phyloP scores from a whole-genome alignment of 495 filamentous ascomycete species.

The Daldinia grandis region DNA sequence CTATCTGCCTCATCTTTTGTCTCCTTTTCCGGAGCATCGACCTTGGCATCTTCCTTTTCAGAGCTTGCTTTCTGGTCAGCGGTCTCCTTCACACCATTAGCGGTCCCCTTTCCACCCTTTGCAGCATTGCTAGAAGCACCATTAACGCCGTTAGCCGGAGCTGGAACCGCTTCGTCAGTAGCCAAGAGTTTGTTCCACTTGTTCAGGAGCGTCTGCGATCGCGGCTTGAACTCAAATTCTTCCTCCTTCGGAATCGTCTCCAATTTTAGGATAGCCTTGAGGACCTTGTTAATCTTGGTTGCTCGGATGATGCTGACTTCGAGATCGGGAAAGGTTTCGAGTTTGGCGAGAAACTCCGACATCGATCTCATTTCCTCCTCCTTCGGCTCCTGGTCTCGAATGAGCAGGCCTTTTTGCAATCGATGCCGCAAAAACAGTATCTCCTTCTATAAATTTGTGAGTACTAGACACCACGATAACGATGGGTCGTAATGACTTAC shows the following conservation, averaged over 20 bases:
- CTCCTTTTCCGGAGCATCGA: slow-evolving; percentile 47
- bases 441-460: slow-evolving; percentile 58
- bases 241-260: slow-evolving; percentile 82
- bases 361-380: slow-evolving; percentile 89
- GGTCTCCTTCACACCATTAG: slow-evolving; percentile 61
- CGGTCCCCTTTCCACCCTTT: slow-evolving; percentile 62
- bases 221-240: slow-evolving; percentile 82
- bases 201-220: slow-evolving; percentile 75
- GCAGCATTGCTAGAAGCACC: slow-evolving; percentile 42
- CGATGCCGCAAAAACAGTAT: slow-evolving; percentile 88
- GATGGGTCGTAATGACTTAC: slow-evolving; percentile 51
- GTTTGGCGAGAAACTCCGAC: slow-evolving; percentile 78
- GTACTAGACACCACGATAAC: slow-evolving; percentile 6
- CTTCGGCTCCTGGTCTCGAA: slow-evolving; percentile 79
- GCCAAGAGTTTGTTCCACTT: slow-evolving; percentile 86
- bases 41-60: slow-evolving; percentile 54
- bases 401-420: slow-evolving; percentile 89
- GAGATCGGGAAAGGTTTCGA: slow-evolving; percentile 80
- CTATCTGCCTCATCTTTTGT: slow-evolving; percentile 39
- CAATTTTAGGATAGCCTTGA: slow-evolving; percentile 89
- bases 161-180: slow-evolving; percentile 50
- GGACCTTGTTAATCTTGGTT: slow-evolving; percentile 95
- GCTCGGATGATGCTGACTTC: slow-evolving; percentile 83
- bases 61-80: slow-evolving; percentile 59
- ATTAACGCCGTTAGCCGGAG: slow-evolving; percentile 59